Percentiles rank a stretch among this genome's conserved stretches.
phyloP scores from a whole-genome alignment of 2,329 filamentous ascomycete species.

The Fusarium sp. region DNA sequence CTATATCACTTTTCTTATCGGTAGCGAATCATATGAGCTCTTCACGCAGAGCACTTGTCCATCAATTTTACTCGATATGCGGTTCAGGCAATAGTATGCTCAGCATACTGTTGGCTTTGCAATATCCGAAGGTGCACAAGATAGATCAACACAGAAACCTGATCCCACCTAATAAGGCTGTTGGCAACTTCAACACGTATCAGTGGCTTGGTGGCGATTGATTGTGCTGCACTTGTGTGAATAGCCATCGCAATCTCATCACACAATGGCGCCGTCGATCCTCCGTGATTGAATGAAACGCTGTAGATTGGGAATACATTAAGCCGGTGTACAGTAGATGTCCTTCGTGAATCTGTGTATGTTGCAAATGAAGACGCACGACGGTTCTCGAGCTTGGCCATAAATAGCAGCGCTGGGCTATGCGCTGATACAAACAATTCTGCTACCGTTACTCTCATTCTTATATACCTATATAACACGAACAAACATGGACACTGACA shows the following conservation, averaged over 20 bases:
- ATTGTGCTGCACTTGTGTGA: conserved; percentile 14
- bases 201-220: conserved; percentile 24
- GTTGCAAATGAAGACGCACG: neutral
- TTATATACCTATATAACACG: neutral
- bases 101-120: neutral
- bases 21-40: conserved; percentile 5
- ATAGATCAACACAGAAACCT: neutral
- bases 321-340: neutral
- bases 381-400: neutral
- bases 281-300: conserved; percentile 13
- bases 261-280: conserved; percentile 23
- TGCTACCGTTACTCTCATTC: neutral
- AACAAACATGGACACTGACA: conserved; percentile 7
- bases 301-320: conserved; percentile 15
- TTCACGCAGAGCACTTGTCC: neutral
- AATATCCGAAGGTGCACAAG: conserved; percentile 23
- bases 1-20: neutral
- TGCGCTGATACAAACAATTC: neutral
- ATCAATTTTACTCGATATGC: neutral
- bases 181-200: neutral
- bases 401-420: conserved; percentile 19
- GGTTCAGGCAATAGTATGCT: neutral
- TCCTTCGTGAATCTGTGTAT: neutral
- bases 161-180: neutral
- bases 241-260: conserved; percentile 16